These are phyloP conservation scores for Skeletonema potamos DNA, from an alignment of 108 stramenopile genomes.

Conservation along the genomic window DNA sequence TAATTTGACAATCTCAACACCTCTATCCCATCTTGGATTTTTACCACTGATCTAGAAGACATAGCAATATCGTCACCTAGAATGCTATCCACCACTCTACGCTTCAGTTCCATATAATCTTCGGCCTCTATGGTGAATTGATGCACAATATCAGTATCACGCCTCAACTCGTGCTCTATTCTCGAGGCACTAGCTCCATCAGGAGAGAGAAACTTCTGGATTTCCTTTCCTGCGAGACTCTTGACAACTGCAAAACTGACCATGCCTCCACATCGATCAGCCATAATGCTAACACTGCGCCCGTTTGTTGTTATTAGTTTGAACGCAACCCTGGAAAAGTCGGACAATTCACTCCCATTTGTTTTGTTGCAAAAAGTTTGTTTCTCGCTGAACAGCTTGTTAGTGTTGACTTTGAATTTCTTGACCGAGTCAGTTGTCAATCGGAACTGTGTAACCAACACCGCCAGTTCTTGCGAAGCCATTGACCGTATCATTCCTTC, in stretches of 20 bases:
- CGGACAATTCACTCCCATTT: conserved; percentile 47
- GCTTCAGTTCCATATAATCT: conserved; percentile 77
- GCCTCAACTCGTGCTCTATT: conserved; percentile 32
- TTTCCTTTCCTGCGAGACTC: conserved; percentile 50
- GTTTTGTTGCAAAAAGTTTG: conserved; percentile 24
- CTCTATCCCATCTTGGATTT: conserved; percentile 71
- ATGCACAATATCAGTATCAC: conserved; percentile 64
- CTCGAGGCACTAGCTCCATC: conserved; percentile 50
- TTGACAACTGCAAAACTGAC: conserved; percentile 77
- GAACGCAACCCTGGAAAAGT: conserved; percentile 72
- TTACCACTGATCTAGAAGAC: conserved; percentile 49
- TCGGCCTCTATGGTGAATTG: conserved; percentile 78
- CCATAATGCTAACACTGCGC: conserved; percentile 60
- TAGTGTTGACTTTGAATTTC: conserved; percentile 57
- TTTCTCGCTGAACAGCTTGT: conserved; percentile 63
- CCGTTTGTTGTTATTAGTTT: conserved; percentile 63
- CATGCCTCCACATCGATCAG: conserved; percentile 82
- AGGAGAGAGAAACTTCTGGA: conserved; percentile 61
- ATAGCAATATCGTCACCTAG: conserved; percentile 34
- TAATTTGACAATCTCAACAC: conserved; percentile 76
- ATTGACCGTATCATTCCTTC: conserved; percentile 89
- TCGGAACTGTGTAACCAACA: conserved; percentile 69
- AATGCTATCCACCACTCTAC: conserved; percentile 47
- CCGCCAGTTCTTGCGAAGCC: conserved; percentile 85
- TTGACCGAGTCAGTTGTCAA: conserved; percentile 60